These are phyloP conservation scores for Penicillium sp. DNA, from an alignment of 2,329 filamentous ascomycete genomes.

Conservation along the genomic window DNA sequence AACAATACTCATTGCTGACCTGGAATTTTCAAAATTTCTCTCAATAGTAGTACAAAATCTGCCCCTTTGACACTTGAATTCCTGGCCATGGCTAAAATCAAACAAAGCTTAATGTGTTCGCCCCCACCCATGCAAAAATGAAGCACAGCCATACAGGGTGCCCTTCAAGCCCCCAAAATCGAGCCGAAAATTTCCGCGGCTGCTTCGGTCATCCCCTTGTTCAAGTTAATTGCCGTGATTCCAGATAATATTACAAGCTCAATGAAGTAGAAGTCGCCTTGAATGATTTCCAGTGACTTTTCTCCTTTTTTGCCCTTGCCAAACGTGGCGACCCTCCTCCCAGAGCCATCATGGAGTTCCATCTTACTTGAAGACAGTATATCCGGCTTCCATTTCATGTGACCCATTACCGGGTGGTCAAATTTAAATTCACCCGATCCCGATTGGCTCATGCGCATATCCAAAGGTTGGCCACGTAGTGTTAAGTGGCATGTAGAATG, in stretches of 20 bases:
- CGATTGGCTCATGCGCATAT: slow-evolving; percentile 1
- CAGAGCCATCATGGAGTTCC: neutral
- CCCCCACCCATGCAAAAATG: neutral
- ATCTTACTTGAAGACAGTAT: neutral
- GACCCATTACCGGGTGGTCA: neutral
- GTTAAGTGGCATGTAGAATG: slow-evolving; percentile 4
- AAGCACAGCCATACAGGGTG: neutral
- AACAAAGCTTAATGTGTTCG: too few species aligned
- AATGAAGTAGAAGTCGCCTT: slow-evolving; percentile 1
- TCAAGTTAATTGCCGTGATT: neutral
- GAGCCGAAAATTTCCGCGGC: neutral
- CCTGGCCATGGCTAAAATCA: too few species aligned
- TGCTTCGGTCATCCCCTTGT: neutral
- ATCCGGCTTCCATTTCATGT: slow-evolving; percentile 6
- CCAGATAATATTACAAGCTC: slow-evolving; percentile 2
- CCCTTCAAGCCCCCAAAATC: neutral
- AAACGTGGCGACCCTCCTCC: neutral
- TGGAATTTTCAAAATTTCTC: neutral
- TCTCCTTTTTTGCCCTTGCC: neutral
- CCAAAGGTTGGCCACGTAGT: neutral
- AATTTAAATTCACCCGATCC: slow-evolving; percentile 1
- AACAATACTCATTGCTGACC: too few species aligned
- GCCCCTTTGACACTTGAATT: too few species aligned
- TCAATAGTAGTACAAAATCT: neutral
- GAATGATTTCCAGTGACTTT: slow-evolving; percentile 1